phyloP scores from a whole-genome alignment of 345 rosid species.

The Aquilaria yunnanensis region DNA sequence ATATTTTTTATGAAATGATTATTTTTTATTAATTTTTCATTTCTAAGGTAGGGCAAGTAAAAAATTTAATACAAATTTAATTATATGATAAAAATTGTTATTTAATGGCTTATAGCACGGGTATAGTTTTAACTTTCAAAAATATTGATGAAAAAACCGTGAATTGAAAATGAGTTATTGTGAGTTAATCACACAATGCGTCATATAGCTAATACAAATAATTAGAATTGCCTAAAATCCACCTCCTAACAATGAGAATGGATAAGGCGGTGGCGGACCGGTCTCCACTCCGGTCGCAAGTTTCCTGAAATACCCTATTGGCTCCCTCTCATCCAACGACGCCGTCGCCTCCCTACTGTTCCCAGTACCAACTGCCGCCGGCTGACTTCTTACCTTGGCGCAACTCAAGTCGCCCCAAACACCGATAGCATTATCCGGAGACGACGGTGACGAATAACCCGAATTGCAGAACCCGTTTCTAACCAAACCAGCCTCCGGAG shows the following conservation, averaged over 20 bases:
- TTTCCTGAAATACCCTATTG: slow-evolving; percentile 27
- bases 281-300: slow-evolving; percentile 23
- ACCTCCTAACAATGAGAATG: slow-evolving; percentile 58
- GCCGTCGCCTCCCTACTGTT: not conserved
- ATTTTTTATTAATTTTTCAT: too few species aligned
- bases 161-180: too few species aligned
- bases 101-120: too few species aligned
- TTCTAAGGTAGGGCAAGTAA: too few species aligned
- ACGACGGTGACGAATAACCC: slow-evolving; percentile 3
- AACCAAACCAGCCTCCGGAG: slow-evolving; percentile 25
- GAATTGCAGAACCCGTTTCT: slow-evolving; percentile 14
- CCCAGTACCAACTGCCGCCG: slow-evolving; percentile 1
- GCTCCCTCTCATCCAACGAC: slow-evolving; percentile 12
- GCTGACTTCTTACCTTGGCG: not conserved
- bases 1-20: too few species aligned
- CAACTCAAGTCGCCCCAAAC: not conserved
- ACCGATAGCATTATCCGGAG: slow-evolving; percentile 22
- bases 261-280: slow-evolving; percentile 44
- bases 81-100: too few species aligned
- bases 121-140: too few species aligned
- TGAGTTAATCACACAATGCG: too few species aligned
- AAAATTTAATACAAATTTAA: too few species aligned
- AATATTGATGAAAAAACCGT: too few species aligned
- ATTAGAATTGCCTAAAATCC: slow-evolving; percentile 27
- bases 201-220: too few species aligned